phyloP scores from a whole-genome alignment of 2,329 filamentous ascomycete species.

The Geosmithia flava region DNA sequence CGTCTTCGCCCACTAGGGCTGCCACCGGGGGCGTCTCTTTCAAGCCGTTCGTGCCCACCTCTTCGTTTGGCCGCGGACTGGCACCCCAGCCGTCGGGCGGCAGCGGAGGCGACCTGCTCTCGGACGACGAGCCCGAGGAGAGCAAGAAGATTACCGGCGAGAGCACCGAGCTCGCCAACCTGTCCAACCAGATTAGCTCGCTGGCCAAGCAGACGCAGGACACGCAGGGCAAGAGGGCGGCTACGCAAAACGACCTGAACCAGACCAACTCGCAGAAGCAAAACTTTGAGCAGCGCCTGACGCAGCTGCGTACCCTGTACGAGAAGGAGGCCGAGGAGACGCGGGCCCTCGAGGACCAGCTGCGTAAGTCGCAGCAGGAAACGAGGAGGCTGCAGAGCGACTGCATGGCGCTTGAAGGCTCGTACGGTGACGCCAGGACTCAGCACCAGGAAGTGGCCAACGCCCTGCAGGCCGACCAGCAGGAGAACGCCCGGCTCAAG shows the following conservation, averaged over 20 bases:
- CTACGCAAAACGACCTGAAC: conserved; percentile 69
- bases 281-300: conserved; percentile 80
- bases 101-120: conserved; percentile 68
- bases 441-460: conserved; percentile 69
- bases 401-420: conserved; percentile 69
- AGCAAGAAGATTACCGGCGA: conserved; percentile 82
- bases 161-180: conserved; percentile 83
- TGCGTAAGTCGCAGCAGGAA: conserved; percentile 63
- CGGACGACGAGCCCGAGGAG: conserved; percentile 77
- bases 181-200: conserved; percentile 90
- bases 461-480: conserved; percentile 73
- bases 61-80: conserved; percentile 78
- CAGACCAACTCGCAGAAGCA: conserved; percentile 79
- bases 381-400: conserved; percentile 78
- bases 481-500: conserved; percentile 76
- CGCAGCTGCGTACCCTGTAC: conserved; percentile 77
- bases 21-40: conserved; percentile 44
- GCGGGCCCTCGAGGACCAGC: conserved; percentile 71
- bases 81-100: conserved; percentile 63
- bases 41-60: conserved; percentile 86
- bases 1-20: conserved; percentile 42
- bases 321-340: conserved; percentile 88
- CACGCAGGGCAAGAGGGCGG: conserved; percentile 68
- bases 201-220: conserved; percentile 91
- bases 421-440: conserved; percentile 65